Conservation (phyloP, 139 green algal species). For the Yamagishiella unicocca region DNA sequence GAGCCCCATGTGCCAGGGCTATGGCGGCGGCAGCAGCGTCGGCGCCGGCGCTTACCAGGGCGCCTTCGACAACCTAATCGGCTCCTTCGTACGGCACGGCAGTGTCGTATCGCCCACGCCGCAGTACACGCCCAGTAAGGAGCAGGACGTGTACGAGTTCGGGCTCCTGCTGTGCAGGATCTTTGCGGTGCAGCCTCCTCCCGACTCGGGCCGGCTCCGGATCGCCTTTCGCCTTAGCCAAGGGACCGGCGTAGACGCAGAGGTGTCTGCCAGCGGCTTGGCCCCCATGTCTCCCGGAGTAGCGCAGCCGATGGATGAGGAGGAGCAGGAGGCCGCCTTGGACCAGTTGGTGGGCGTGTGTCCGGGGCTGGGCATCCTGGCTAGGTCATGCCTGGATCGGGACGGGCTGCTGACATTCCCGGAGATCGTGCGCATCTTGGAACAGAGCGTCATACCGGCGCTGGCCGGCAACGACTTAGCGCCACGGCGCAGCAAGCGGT, state of each 20-base stretch:
- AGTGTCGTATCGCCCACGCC: too few species aligned
- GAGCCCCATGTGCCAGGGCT: too few species aligned
- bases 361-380: constrained; percentile 13
- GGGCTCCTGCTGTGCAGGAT: constrained; percentile 26
- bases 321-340: not conserved
- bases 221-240: too few species aligned
- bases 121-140: constrained; percentile 1
- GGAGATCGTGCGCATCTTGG: not conserved
- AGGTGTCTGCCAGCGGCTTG: not conserved
- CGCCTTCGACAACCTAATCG: too few species aligned
- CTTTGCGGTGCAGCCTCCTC: not conserved
- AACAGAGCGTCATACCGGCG: constrained; percentile 2
- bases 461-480: not conserved
- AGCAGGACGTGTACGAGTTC: constrained; percentile 29
- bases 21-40: too few species aligned
- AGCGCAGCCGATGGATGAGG: not conserved
- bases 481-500: too few species aligned
- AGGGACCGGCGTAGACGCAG: too few species aligned
- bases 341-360: not conserved
- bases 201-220: not conserved
- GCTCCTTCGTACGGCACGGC: too few species aligned
- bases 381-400: not conserved
- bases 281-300: too few species aligned
- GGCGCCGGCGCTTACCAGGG: too few species aligned
- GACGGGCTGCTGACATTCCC: not conserved